Conservation (phyloP, 352 stramenopile genomes). For the Phytophthora constricta region DNA sequence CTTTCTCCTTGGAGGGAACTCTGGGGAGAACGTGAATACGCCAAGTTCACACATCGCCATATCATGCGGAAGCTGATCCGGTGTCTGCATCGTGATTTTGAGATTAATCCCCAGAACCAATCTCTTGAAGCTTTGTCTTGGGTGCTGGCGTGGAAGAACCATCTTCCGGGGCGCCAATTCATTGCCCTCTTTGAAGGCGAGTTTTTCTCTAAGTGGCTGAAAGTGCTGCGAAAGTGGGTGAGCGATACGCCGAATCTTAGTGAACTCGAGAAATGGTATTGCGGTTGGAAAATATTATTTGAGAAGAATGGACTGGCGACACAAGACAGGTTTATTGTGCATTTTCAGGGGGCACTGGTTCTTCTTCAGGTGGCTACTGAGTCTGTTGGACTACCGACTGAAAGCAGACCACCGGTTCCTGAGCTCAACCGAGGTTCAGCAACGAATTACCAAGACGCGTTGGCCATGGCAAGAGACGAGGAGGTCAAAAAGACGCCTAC, state of each 20-base stretch:
- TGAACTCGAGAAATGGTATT: conserved; percentile 87
- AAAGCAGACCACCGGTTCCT: conserved; percentile 41
- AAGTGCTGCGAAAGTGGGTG: conserved; percentile 85
- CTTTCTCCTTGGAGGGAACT: conserved; percentile 74
- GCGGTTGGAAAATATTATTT: conserved; percentile 87
- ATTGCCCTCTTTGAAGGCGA: conserved; percentile 89
- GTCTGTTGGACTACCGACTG: conserved; percentile 13
- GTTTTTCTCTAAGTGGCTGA: conserved; percentile 93
- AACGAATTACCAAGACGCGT: conserved; percentile 76
- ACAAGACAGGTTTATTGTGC: conserved; percentile 68
- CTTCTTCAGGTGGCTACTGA: conserved; percentile 63
- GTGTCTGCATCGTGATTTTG: conserved; percentile 83
- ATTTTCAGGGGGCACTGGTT: conserved; percentile 80
- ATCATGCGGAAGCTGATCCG: conserved; percentile 80
- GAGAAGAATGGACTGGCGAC: conserved; percentile 60
- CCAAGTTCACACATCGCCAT: conserved; percentile 84
- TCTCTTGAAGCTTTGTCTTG: conserved; percentile 70
- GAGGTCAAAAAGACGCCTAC: conserved; percentile 27
- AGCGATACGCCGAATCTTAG: conserved; percentile 44
- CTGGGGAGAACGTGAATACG: conserved; percentile 86
- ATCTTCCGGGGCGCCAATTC: conserved; percentile 77
- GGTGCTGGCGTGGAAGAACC: conserved; percentile 75
- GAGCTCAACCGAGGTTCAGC: conserved; percentile 59
- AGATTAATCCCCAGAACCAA: conserved; percentile 78
- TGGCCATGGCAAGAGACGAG: conserved; percentile 57